Conservation (phyloP, 2,329 filamentous ascomycete species). For the Pestalotiopsis sp. region DNA sequence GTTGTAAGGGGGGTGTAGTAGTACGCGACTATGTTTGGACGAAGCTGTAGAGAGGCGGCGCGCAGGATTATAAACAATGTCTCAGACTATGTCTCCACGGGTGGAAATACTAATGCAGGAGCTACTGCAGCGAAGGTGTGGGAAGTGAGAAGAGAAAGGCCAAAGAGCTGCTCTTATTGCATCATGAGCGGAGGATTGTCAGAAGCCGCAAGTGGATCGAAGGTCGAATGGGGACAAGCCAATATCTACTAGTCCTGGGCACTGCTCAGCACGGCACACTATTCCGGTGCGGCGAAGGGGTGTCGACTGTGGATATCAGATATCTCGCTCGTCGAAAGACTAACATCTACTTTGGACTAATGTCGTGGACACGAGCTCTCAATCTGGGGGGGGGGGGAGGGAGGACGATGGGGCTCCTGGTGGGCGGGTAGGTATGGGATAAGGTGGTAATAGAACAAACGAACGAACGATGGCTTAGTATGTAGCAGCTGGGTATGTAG, state of each 20-base stretch:
- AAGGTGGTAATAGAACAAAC: neutral
- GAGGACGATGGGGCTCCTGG: neutral
- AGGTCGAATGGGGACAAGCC: conserved; percentile 7
- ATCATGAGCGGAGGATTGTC: neutral
- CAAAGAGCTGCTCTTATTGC: conserved; percentile 4
- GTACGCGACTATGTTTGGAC: neutral
- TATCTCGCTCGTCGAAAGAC: neutral
- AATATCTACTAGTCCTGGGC: neutral
- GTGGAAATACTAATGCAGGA: conserved; percentile 9
- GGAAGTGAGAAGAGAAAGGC: neutral
- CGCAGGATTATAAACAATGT: conserved; percentile 2
- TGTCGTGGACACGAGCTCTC: neutral
- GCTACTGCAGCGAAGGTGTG: conserved; percentile 10
- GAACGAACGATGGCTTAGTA: too few relatives aligned
- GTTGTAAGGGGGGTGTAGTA: neutral
- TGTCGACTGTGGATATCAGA: neutral
- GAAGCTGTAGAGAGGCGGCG: neutral
- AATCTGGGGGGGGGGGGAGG: neutral
- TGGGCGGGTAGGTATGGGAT: neutral
- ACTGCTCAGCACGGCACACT: neutral
- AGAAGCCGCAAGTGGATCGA: conserved; percentile 2
- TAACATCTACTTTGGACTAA: neutral
- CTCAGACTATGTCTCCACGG: conserved; percentile 3
- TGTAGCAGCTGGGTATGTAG: neutral
- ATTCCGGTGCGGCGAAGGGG: neutral